A percentile compares a stretch with the other conserved stretches of the same genome.
Evolutionary conservation across 345 rosid species (phyloP).

Genomic region (Iberis pinnata): DNA sequence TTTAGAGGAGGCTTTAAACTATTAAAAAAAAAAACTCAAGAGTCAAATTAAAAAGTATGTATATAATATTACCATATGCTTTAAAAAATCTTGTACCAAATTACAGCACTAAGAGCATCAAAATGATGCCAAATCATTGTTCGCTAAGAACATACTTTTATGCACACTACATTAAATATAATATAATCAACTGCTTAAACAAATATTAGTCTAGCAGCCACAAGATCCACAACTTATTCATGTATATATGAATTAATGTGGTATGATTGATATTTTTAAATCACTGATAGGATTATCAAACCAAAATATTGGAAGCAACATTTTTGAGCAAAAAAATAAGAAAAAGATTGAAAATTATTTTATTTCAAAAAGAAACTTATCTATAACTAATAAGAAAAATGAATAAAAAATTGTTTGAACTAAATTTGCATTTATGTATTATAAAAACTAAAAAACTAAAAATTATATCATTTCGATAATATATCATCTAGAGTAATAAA

Average conservation of each 20-base stretch:
- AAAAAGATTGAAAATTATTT: too few species aligned
- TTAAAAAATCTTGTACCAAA: background rate
- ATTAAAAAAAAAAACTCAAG: conserved; percentile 14
- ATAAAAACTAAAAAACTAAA: too few species aligned
- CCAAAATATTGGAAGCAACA: too few species aligned
- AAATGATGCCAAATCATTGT: conserved; percentile 24
- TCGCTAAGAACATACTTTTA: background rate
- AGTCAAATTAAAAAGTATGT: conserved; percentile 20
- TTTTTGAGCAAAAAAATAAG: too few species aligned
- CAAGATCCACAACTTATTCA: background rate
- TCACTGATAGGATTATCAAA: too few species aligned
- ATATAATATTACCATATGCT: conserved; percentile 13
- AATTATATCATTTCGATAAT: too few species aligned
- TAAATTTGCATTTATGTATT: too few species aligned
- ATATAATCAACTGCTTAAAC: background rate
- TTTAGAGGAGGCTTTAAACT: conserved; percentile 24
- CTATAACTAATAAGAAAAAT: too few species aligned
- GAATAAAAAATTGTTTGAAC: too few species aligned
- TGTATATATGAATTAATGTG: background rate
- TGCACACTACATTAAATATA: background rate
- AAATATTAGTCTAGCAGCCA: background rate
- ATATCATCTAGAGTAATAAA: too few species aligned
- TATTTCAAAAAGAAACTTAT: too few species aligned
- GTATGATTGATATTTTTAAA: too few species aligned
- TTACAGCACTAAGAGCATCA: conserved; percentile 20